Base-by-base conservation (phyloP, 805 yeast genomes). In the Zygoascus biomembranicola region DNA sequence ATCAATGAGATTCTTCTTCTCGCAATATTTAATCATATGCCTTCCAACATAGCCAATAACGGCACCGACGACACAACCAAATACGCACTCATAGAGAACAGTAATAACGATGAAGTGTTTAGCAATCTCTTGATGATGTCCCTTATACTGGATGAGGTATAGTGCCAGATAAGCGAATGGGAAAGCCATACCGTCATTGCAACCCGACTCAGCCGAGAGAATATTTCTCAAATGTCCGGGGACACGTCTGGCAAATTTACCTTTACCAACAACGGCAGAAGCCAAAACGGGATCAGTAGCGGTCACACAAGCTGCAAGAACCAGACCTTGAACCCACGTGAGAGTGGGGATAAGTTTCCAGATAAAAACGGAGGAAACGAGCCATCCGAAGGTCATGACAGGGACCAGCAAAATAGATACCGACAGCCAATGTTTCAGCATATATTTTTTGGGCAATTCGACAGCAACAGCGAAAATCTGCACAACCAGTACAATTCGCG, bases 211-310 rank as follows among this genome's bases (percentile, higher is more conserved):
- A 0, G 96, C 95, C 32, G 90, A 80, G 26, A 90, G 72, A 47
- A 90, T 69, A 63, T 89, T 86, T 61, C 95, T 76, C 70, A 90
- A 75, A 69, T 90, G 97, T n/a, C 95, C 96, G 1, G 96, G 95
- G 16, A 90, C 95, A 52, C 96, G 78, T 63, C 80, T 80, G 13
- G 96, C 96, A 66, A 90, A 90, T 65, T 87, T 87, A 59, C 96
- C 96, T 62, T 87, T 90, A 67, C 96, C 96, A 10, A 90, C 96
- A 41, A 90, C 96, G 2, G 97, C 96, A 16, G 96, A 94, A 1
- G 97, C 96, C 63, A 90, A 75, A 43, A 90, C 94, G 6, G 97
- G 97, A 70, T 90, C 97, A 0, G 97, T 90, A 1, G 97, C 97
- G 0, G 97, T 90, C 47, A 90, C 82, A 66, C 96, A 89, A 1